Evolutionary conservation across 148 eudicot genomes (phyloP), one percentile per base, ranked within the genome.

Genomic region (Fagopyrum homotropicum): DNA sequence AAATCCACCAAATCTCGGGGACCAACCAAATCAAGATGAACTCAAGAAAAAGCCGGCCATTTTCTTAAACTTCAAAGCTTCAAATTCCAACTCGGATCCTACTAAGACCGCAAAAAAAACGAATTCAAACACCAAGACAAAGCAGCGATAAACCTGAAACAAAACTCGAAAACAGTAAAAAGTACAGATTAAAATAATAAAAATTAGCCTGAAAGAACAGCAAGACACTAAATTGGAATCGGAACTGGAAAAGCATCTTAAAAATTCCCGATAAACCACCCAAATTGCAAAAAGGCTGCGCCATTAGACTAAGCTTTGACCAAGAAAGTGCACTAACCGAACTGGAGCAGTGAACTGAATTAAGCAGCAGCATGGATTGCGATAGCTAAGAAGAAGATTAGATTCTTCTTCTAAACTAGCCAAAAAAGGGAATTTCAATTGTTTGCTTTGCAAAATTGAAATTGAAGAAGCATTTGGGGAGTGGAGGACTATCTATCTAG

Each of bases 191-290:
- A 63, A 63, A 30, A 63, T 6, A 66, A 66, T 66, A 14, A 40
- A 64, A 66, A 66, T 43, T 43, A 35, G 9, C 71, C 47, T 66
- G 10, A 66, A 72, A 47, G 55, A 45, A 47, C 43, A 9, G 15
- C 30, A 72, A 72, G 15, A 70, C 50, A 44, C 45, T 4, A 69
- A 69, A 72, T 49, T 26, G 47, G 51, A 71, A 69, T 12, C 35
- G 68, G 7, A 77, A 55, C 15, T 64, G 52, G 40, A 72, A 68
- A 19, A 49, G 66, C 73, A 82, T 69, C 54, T 72, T 0, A 56
- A 48, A 73, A 80, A 77, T 76, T 76, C 78, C 73, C 75, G 73
- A 60, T 75, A 14, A 70, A 66, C 46, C 10, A 59, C 74, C 57
- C 74, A 60, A 69, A 61, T 44, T 60, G 59, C 3, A 30, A 19